Base-by-base conservation (phyloP, 2,329 filamentous ascomycete genomes). In the Paracamarosporium sp. region DNA sequence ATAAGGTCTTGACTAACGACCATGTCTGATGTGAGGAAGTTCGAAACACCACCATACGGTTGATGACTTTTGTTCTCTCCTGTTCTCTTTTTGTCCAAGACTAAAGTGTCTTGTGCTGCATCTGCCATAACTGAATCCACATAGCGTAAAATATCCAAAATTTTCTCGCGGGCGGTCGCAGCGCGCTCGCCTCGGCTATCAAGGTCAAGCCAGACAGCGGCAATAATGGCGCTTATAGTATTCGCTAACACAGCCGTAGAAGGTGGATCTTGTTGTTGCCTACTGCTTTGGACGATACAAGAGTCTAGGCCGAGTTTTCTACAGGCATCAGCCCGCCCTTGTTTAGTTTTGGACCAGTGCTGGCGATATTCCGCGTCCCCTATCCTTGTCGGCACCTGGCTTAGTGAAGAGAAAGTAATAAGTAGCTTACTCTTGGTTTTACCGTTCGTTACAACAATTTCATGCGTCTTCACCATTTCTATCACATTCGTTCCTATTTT, bases 141-240 rank as follows among this genome's bases (percentile, higher is more conserved):
- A 13, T n/a, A 17, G 45, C 45, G 28, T 9, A 48, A n/a, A 22
- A 48, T 35, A 3, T n/a, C 5, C 17, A 8, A 48, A 22, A 55
- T 31, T 25, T 56, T 25, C 9, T 38, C 28, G 11, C 38, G 17
- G 12, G 35, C 33, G 17, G 30, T 44, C 17, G 27, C 41, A 8
- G 22, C 12, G 27, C 35, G 45, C 30, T 40, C 30, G 30, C 53
- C 22, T 33, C 20, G n/a, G 6, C 20, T 54, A n/a, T 56, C 30
- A n/a, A 60, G n/a, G 36, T 60, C 57, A n/a, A 57, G 44, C 57
- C 57, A 60, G 28, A 54, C 44, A 8, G 57, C 57, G 28, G 50
- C 53, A 51, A 60, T 38, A 24, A 57, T 50, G 22, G 57, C 57
- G 30, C 48, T 51, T 44, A 60, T 27, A 5, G 50, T 38, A 27